phyloP scores from a whole-genome alignment of 345 rosid genomes.

The Diplotaxis tenuifolia region DNA sequence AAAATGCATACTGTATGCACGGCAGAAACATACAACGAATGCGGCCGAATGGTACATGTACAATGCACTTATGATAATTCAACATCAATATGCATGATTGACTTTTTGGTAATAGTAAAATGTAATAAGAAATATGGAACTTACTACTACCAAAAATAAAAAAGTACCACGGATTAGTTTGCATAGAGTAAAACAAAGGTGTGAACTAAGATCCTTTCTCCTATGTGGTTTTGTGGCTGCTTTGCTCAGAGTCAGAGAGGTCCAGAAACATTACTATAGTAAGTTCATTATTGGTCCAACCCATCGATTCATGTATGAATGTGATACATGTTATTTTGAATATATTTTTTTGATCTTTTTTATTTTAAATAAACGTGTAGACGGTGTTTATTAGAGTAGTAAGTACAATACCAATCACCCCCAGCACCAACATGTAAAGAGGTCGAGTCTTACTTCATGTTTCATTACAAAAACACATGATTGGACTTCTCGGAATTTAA shows the following conservation, averaged over 20 bases:
- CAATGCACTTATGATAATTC: slow-evolving; percentile 17
- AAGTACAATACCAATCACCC: too few species aligned
- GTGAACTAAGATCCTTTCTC: slow-evolving; percentile 25
- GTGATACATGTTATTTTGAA: slow-evolving; percentile 2
- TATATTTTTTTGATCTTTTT: neutral
- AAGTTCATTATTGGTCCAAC: neutral
- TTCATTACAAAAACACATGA: too few species aligned
- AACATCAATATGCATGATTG: slow-evolving; percentile 17
- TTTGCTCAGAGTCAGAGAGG: slow-evolving; percentile 24
- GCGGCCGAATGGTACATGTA: slow-evolving; percentile 28
- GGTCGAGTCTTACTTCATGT: too few species aligned
- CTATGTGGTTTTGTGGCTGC: slow-evolving; percentile 26
- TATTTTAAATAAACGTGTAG: neutral
- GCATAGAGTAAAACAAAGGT: slow-evolving; percentile 26
- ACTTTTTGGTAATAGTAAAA: slow-evolving; percentile 18
- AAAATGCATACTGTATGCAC: slow-evolving; percentile 3
- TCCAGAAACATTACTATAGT: slow-evolving; percentile 10
- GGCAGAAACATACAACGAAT: slow-evolving; percentile 23
- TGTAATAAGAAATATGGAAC: neutral
- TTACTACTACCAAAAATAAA: neutral
- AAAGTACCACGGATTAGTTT: slow-evolving; percentile 24
- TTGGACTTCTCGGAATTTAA: neutral
- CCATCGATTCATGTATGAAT: neutral
- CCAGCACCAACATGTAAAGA: too few species aligned
- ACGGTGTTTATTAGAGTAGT: neutral